Evolutionary conservation across 257 asterid species (phyloP).

Genomic region (Capsicum pubescens): DNA sequence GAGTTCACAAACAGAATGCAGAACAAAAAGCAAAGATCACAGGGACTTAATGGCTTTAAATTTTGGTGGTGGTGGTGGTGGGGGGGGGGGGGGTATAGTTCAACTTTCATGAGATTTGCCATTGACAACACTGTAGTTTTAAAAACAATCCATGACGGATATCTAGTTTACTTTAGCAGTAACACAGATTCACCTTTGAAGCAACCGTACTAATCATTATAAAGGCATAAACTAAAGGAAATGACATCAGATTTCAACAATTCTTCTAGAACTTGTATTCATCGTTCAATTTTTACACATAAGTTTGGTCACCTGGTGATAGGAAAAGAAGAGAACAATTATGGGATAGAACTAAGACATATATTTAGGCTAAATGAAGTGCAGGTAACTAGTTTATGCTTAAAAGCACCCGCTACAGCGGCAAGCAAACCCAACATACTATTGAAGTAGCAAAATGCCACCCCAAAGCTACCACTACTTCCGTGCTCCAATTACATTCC

Average conservation of each 20-base stretch:
- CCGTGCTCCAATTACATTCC: not conserved
- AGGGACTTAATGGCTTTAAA: not conserved
- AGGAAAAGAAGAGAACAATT: conserved; percentile 5
- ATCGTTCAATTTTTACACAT: not conserved
- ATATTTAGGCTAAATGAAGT: not conserved
- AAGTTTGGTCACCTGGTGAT: not conserved
- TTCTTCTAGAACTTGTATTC: not conserved
- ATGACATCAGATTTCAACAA: not conserved
- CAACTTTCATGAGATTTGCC: not conserved
- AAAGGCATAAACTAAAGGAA: not conserved
- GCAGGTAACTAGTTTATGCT: not conserved
- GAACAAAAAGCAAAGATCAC: not conserved
- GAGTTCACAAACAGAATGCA: not conserved
- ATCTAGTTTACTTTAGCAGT: conserved; percentile 10
- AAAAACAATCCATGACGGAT: not conserved
- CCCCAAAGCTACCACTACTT: not conserved
- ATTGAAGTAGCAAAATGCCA: not conserved
- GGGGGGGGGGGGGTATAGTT: not conserved
- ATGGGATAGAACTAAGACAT: not conserved
- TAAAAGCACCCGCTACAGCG: not conserved
- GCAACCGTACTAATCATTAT: not conserved
- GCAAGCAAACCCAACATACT: not conserved
- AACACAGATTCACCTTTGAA: not conserved
- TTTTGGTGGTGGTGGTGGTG: too few species aligned
- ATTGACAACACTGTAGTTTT: not conserved